A percentile compares a stretch with the other conserved stretches of the same genome.
Conservation (phyloP, 495 filamentous ascomycete genomes). For the Cladorrhinum samala region DNA sequence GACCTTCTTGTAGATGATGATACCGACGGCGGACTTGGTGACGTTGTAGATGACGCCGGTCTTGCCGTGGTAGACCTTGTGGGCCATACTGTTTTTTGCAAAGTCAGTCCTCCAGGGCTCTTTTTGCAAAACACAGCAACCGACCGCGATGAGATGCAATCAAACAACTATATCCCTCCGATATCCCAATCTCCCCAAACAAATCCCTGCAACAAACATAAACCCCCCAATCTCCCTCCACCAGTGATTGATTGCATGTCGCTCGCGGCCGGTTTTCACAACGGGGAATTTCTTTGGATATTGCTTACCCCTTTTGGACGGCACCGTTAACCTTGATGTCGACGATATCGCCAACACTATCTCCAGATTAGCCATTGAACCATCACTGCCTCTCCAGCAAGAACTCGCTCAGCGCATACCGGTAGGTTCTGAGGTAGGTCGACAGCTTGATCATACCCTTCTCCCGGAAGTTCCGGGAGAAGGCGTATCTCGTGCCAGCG, state of each 20-base stretch:
- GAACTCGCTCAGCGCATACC: slow-evolving; percentile 43
- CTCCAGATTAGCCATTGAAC: slow-evolving; percentile 27
- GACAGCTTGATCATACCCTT: slow-evolving; percentile 84
- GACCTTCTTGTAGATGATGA: slow-evolving; percentile 98
- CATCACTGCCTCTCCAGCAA: background rate
- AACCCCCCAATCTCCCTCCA: background rate
- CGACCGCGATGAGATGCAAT: background rate
- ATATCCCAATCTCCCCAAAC: background rate
- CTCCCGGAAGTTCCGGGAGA: slow-evolving; percentile 87
- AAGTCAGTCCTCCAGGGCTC: slow-evolving; percentile 23
- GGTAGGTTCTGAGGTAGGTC: slow-evolving; percentile 89
- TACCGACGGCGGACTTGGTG: slow-evolving; percentile 89
- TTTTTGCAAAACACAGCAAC: background rate
- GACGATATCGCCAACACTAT: slow-evolving; percentile 92
- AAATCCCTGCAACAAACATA: background rate
- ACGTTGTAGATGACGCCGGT: slow-evolving; percentile 98
- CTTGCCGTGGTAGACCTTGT: slow-evolving; percentile 99
- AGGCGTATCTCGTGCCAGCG: slow-evolving; percentile 93
- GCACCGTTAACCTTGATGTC: slow-evolving; percentile 96
- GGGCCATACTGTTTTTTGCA: slow-evolving; percentile 69
- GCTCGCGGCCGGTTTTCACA: background rate
- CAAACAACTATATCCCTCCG: background rate
- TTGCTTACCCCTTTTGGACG: slow-evolving; percentile 77
- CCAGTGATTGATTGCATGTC: background rate
- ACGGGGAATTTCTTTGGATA: background rate